Evolutionary conservation across 208 protist species (phyloP).

Genomic region (Trypanosoma melophagium): DNA sequence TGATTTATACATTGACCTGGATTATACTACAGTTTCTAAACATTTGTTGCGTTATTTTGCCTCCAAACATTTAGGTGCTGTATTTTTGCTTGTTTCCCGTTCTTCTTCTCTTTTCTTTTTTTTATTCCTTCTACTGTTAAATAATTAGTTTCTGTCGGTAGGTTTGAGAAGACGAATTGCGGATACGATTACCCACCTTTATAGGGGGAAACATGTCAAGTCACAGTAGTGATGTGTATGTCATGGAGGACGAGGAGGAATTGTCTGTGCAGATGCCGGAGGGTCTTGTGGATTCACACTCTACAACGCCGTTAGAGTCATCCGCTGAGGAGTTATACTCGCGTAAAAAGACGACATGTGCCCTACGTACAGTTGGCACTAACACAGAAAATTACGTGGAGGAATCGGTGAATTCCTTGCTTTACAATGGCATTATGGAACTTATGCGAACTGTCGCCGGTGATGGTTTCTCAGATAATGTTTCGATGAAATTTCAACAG

Average conservation of each 20-base stretch:
- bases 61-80: neutral
- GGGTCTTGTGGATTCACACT: conserved; percentile 5
- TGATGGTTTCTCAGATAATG: conserved; percentile 20
- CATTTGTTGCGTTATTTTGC: neutral
- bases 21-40: too few species aligned
- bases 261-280: neutral
- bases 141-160: neutral
- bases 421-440: conserved; percentile 20
- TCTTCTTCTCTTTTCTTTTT: neutral
- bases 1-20: too few species aligned
- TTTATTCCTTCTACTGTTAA: neutral
- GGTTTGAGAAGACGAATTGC: neutral
- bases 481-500: neutral
- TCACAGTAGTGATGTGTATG: conserved; percentile 31
- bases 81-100: neutral
- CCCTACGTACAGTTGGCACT: conserved; percentile 3
- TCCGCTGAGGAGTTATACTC: neutral
- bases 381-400: conserved; percentile 20
- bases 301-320: neutral
- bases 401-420: conserved; percentile 12
- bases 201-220: conserved; percentile 21
- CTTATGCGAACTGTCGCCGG: conserved; percentile 25
- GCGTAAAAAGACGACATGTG: neutral
- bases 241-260: conserved; percentile 21
- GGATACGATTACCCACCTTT: neutral